Conservation (phyloP, 2,329 filamentous ascomycete species). For the Colletotrichum falcatum region DNA sequence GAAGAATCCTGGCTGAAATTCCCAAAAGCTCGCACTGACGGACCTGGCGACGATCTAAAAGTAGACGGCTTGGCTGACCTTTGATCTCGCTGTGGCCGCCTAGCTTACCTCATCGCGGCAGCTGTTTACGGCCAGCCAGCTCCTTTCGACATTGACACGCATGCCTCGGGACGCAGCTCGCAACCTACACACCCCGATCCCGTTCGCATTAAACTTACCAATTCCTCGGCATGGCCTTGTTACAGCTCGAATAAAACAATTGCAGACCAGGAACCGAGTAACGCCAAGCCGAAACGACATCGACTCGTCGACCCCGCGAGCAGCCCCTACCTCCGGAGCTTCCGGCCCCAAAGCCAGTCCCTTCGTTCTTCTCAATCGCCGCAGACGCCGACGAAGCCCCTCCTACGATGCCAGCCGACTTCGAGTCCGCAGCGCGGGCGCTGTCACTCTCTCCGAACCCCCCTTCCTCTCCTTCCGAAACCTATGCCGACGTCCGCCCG, state of each 20-base stretch:
- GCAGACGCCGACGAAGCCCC: not conserved
- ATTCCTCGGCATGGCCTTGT: conserved; percentile 26
- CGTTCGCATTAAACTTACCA: not conserved
- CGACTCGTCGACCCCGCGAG: conserved; percentile 22
- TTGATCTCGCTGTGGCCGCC: conserved; percentile 26
- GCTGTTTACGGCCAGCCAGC: conserved; percentile 30
- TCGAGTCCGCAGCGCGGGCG: conserved; percentile 61
- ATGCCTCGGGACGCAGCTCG: conserved; percentile 15
- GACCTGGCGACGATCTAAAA: conserved; percentile 23
- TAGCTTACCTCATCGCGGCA: conserved; percentile 39
- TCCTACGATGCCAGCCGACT: conserved; percentile 63
- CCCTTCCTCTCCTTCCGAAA: conserved; percentile 47
- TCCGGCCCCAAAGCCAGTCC: conserved; percentile 15
- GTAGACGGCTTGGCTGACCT: conserved; percentile 22
- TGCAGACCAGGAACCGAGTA: not conserved
- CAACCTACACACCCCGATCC: not conserved
- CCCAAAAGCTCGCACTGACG: conserved; percentile 13
- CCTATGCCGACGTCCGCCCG: conserved; percentile 58
- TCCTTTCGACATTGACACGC: conserved; percentile 19
- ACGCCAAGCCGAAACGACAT: not conserved
- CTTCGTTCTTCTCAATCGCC: not conserved
- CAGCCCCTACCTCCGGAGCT: conserved; percentile 24
- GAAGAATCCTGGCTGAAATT: not conserved
- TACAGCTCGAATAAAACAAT: conserved; percentile 10
- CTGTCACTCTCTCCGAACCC: conserved; percentile 57